A percentile compares a stretch with the other conserved stretches of the same genome.
Conservation (phyloP, 768 basidiomycete genomes). For the Postia placenta region DNA sequence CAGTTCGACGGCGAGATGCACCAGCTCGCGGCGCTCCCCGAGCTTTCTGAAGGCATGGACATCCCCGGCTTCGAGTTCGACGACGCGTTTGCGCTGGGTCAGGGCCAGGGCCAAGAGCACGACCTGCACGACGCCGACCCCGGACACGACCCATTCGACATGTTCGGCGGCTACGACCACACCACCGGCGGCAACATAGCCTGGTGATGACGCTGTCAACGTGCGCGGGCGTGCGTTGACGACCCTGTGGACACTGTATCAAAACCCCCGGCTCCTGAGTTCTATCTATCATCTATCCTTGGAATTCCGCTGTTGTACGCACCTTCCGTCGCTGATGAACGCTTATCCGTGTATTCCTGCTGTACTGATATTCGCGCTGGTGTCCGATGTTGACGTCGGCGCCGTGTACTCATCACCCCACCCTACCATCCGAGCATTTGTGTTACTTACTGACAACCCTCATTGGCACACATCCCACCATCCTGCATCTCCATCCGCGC, state of each 20-base stretch:
- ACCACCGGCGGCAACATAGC: constrained; percentile 30
- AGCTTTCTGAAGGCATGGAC: constrained; percentile 7
- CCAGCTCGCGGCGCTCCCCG: constrained; percentile 8
- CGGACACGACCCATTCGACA: constrained; percentile 29
- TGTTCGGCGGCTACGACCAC: constrained; percentile 34
- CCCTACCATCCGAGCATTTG: too few species aligned
- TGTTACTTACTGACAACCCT: too few species aligned
- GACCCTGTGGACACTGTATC: constrained; percentile 19
- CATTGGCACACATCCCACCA: too few species aligned
- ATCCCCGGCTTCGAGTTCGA: constrained; percentile 16
- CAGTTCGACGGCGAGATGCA: constrained; percentile 31
- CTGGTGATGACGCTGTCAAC: constrained; percentile 26
- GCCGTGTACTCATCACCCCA: constrained; percentile 5
- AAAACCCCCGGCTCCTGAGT: constrained; percentile 12
- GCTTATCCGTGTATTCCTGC: background rate
- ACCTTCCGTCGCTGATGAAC: constrained; percentile 5
- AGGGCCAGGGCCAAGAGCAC: constrained; percentile 15
- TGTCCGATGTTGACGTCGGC: too few species aligned
- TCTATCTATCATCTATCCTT: constrained; percentile 1
- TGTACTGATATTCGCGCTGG: constrained; percentile 2
- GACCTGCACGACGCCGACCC: constrained; percentile 25
- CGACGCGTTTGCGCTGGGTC: constrained; percentile 6
- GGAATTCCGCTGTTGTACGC: constrained; percentile 14
- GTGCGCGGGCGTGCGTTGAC: constrained; percentile 28
- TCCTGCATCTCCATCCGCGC: background rate